Evolutionary conservation across 495 filamentous ascomycete genomes (phyloP).

Genomic region (Hypoxylon subgilvum): DNA sequence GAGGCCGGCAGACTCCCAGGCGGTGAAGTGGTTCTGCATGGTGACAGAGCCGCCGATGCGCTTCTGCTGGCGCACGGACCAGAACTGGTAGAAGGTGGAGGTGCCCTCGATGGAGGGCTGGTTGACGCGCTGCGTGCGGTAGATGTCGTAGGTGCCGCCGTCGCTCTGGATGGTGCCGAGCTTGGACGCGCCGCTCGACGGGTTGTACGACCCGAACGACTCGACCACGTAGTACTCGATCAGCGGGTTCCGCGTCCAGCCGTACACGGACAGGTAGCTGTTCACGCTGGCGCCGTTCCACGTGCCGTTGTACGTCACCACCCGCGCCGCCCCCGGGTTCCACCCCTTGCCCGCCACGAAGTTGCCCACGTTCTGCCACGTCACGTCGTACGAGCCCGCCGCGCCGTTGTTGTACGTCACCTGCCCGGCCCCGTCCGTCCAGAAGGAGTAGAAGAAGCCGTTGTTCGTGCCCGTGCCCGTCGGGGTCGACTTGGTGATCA

Average conservation of each 20-base stretch:
- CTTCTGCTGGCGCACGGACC: slow-evolving; percentile 57
- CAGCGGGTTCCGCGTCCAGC: slow-evolving; percentile 63
- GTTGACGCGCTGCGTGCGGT: slow-evolving; percentile 63
- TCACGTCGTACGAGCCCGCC: slow-evolving; percentile 62
- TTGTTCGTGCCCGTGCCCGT: slow-evolving; percentile 56
- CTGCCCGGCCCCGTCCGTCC: slow-evolving; percentile 64
- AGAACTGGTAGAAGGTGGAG: slow-evolving; percentile 64
- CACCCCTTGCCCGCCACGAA: slow-evolving; percentile 72
- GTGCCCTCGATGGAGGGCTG: slow-evolving; percentile 64
- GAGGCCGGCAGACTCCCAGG: slow-evolving; percentile 61
- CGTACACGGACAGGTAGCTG: slow-evolving; percentile 64
- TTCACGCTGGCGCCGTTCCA: slow-evolving; percentile 57
- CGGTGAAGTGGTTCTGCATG: slow-evolving; percentile 66
- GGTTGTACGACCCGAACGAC: slow-evolving; percentile 62
- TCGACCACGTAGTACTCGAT: slow-evolving; percentile 69
- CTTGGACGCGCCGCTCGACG: slow-evolving; percentile 52
- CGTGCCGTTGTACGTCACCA: slow-evolving; percentile 54
- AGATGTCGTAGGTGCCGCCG: slow-evolving; percentile 70
- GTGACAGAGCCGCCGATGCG: slow-evolving; percentile 57
- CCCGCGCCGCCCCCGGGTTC: slow-evolving; percentile 57
- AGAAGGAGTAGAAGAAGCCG: slow-evolving; percentile 70
- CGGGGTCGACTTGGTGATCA: slow-evolving; percentile 42
- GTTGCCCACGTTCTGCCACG: slow-evolving; percentile 65
- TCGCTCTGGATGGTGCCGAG: slow-evolving; percentile 64
- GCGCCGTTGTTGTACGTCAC: slow-evolving; percentile 66